Evolutionary conservation across 2,329 filamentous ascomycete genomes (phyloP).

Genomic region (Bertia moriformis): DNA sequence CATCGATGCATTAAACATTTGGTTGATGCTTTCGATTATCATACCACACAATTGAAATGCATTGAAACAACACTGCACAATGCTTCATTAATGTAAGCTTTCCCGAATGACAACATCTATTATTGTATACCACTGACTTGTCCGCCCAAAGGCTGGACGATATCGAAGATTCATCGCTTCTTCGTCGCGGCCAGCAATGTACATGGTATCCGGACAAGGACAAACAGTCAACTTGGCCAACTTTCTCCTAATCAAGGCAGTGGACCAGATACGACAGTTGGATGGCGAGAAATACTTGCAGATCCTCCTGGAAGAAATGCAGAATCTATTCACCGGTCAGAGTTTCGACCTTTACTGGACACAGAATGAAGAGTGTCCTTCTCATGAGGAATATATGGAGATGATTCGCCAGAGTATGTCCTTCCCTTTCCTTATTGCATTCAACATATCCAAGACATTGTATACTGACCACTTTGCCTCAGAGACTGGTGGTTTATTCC

Average conservation of each 20-base stretch:
- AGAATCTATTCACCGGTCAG: slow-evolving; percentile 9
- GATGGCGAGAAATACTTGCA: slow-evolving; percentile 6
- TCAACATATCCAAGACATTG: too few species aligned
- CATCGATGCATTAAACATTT: slow-evolving; percentile 13
- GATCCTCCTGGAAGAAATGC: slow-evolving; percentile 6
- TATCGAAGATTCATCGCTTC: slow-evolving; percentile 17
- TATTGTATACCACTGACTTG: neutral
- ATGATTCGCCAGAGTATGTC: slow-evolving; percentile 9
- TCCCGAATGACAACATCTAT: neutral
- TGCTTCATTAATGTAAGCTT: slow-evolving; percentile 13
- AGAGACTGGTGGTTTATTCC: slow-evolving; percentile 10
- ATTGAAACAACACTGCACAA: slow-evolving; percentile 13
- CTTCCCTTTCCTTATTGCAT: too few species aligned
- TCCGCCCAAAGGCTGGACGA: slow-evolving; percentile 16
- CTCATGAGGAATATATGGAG: slow-evolving; percentile 10
- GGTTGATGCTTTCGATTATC: slow-evolving; percentile 9
- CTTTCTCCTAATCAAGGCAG: slow-evolving; percentile 12
- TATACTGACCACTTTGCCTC: too few species aligned
- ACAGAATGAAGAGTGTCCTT: slow-evolving; percentile 6
- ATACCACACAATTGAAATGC: slow-evolving; percentile 8
- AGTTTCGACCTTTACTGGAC: slow-evolving; percentile 13
- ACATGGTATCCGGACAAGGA: slow-evolving; percentile 17
- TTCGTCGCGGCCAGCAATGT: slow-evolving; percentile 17
- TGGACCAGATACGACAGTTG: slow-evolving; percentile 6
- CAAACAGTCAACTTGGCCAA: slow-evolving; percentile 21